phyloP scores from a whole-genome alignment of 192 early-diverging fungal genomes.

The Coemansia sp. region DNA sequence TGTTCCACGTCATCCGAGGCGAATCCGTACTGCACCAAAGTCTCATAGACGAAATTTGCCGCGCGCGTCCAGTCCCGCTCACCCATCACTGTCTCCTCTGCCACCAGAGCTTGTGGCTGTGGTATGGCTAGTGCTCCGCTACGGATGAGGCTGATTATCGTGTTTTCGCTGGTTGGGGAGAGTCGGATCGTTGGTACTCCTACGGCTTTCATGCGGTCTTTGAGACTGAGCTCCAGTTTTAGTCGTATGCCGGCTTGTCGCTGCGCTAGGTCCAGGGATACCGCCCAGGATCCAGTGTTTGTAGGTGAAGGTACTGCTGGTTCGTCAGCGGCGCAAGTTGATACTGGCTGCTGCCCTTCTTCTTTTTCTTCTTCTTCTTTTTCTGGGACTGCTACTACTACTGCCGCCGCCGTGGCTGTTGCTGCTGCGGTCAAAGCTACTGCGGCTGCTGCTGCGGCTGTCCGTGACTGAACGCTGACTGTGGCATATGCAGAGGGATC shows the following conservation, averaged over 20 bases:
- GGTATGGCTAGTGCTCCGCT: background rate
- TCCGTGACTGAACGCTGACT: constrained; percentile 7
- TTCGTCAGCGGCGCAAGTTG: too few species aligned
- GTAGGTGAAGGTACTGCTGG: background rate
- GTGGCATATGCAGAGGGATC: constrained; percentile 19
- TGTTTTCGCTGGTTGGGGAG: constrained; percentile 11
- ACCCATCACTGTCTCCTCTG: background rate
- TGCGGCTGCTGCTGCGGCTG: background rate
- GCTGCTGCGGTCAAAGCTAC: too few species aligned
- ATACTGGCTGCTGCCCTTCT: background rate
- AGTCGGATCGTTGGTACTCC: constrained; percentile 5
- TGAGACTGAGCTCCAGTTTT: constrained; percentile 10
- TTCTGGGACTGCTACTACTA: too few species aligned
- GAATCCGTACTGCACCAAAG: constrained; percentile 17
- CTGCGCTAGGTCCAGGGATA: constrained; percentile 17
- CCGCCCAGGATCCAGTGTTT: constrained; percentile 5
- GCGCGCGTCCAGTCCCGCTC: constrained; percentile 23
- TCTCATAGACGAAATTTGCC: constrained; percentile 36
- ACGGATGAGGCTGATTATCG: constrained; percentile 18
- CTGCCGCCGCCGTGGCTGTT: too few species aligned
- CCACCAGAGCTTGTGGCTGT: background rate
- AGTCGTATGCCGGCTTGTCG: constrained; percentile 20
- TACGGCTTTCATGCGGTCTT: background rate
- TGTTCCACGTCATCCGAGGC: constrained; percentile 4
- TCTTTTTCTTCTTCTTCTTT: background rate